Evolutionary conservation across 192 early-diverging fungal genomes (phyloP).

Genomic region (Entomortierella lignicola): DNA sequence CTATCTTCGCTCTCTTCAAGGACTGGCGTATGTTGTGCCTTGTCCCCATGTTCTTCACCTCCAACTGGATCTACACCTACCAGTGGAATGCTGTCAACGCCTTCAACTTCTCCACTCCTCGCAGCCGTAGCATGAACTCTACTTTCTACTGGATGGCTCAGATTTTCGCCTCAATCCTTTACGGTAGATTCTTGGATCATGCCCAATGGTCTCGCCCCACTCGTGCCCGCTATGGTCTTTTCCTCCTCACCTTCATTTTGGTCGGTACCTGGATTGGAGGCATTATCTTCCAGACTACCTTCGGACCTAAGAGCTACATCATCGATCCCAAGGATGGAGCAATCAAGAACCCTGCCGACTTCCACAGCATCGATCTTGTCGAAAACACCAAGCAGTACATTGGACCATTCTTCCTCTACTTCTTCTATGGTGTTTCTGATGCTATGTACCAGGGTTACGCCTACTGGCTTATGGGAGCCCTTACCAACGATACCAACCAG

Average conservation of each 20-base stretch:
- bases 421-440: conserved; percentile 80
- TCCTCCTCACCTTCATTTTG: conserved; percentile 58
- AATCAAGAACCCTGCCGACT: conserved; percentile 35
- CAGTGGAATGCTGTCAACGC: conserved; percentile 69
- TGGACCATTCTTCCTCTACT: conserved; percentile 75
- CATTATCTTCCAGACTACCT: conserved; percentile 66
- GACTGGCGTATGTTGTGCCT: conserved; percentile 76
- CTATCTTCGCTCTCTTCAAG: conserved; percentile 68
- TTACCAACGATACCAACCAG: conserved; percentile 82
- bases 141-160: conserved; percentile 82
- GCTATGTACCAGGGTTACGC: conserved; percentile 82
- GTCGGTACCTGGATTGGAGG: conserved; percentile 72
- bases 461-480: conserved; percentile 90
- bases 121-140: conserved; percentile 77
- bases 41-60: conserved; percentile 74
- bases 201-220: conserved; percentile 60
- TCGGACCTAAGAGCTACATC: conserved; percentile 35
- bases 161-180: conserved; percentile 71
- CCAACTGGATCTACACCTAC: conserved; percentile 86
- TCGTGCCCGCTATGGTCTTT: conserved; percentile 74
- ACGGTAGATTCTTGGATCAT: conserved; percentile 74
- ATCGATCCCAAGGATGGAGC: neutral
- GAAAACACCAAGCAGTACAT: conserved; percentile 51
- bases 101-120: conserved; percentile 68
- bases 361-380: conserved; percentile 43